phyloP scores from a whole-genome alignment of 1,284 basidiomycete species.

The Apiotrichum mycotoxinovorans region DNA sequence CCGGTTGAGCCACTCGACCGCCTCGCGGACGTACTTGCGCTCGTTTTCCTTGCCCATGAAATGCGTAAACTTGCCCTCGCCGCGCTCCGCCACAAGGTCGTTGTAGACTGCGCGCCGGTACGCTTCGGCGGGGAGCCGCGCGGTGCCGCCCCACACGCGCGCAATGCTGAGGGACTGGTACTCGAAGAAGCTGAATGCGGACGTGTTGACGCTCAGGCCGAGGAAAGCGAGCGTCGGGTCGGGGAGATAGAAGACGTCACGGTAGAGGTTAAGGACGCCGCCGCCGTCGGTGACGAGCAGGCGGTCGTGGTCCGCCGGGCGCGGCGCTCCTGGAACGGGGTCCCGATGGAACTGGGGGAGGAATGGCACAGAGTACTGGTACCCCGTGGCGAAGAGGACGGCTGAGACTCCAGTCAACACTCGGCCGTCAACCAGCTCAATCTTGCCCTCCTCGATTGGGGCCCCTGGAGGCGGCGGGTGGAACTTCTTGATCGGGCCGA shows the following conservation, averaged over 20 bases:
- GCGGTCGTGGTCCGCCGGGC: background rate
- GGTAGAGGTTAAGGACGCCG: slow-evolving; percentile 53
- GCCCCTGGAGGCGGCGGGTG: slow-evolving; percentile 18
- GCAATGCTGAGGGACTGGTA: slow-evolving; percentile 33
- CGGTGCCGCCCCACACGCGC: slow-evolving; percentile 27
- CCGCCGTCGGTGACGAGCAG: slow-evolving; percentile 54
- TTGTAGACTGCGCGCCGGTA: slow-evolving; percentile 19
- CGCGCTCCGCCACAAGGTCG: slow-evolving; percentile 15
- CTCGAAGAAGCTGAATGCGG: slow-evolving; percentile 38
- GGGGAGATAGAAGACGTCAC: slow-evolving; percentile 56
- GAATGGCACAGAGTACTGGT: slow-evolving; percentile 55
- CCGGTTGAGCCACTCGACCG: slow-evolving; percentile 36
- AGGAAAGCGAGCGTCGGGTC: slow-evolving; percentile 55
- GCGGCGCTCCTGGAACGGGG: slow-evolving; percentile 17
- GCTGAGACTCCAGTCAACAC: slow-evolving; percentile 49
- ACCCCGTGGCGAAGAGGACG: slow-evolving; percentile 54
- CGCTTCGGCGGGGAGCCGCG: slow-evolving; percentile 24
- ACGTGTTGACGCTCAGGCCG: slow-evolving; percentile 33
- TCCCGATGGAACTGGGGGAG: slow-evolving; percentile 52
- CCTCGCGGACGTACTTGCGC: slow-evolving; percentile 28
- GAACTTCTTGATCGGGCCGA: too few relatives aligned
- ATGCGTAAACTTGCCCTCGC: slow-evolving; percentile 31
- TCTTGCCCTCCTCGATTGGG: slow-evolving; percentile 35
- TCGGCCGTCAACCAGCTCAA: slow-evolving; percentile 52
- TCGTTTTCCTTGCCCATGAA: slow-evolving; percentile 32